Evolutionary conservation across 805 yeast genomes (phyloP), one percentile per base, ranked within the genome.

Genomic region (Ogataea saltuana): DNA sequence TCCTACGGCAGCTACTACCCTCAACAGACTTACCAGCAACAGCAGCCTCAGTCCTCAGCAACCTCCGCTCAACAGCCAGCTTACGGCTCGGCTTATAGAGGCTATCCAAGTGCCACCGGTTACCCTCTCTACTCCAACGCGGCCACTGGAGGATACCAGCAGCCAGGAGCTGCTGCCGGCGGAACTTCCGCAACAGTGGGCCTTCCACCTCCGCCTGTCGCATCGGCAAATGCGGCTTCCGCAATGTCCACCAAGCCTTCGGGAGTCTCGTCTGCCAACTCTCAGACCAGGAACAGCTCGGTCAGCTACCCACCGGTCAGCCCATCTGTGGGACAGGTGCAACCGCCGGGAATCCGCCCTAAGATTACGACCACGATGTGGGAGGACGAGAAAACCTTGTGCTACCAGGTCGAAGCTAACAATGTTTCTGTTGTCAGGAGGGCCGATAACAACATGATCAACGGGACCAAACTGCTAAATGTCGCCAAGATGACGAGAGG

Each of bases 401-500:
- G 86, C 54, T 81, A 80, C 59, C 86, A 81, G 59, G 85, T 81
- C 29, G 85, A 80, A 48, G 80, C 83, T 41, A 78, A 80, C 54
- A 80, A 80, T 39, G 81, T 81, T 30, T 67, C 78, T 3, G 85
- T 81, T 20, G 83, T 80, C 21, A 67, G 86, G 54, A 67, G 86
- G 50, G 84, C 83, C 23, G 86, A 81, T 55, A 81, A 80, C 55
- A 79, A 81, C 60, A 79, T 80, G 80, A 80, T 81, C 56, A 81
- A 81, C 57, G 86, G 85, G 27, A 81, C 86, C 19, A 81, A 81
- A 56, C 66, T 81, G 41, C 67, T 81, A 48, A 81, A 81, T 53
- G 85, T 81, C 33, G 83, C 83, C 9, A 81, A 78, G 42, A 81
- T 81, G 85, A 80, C 85, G 10, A 69, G 86, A 54, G 86, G 86